These are phyloP conservation scores for Themeda triandra DNA, from an alignment of 176 grass and related monocot genomes.

Conservation along the genomic window DNA sequence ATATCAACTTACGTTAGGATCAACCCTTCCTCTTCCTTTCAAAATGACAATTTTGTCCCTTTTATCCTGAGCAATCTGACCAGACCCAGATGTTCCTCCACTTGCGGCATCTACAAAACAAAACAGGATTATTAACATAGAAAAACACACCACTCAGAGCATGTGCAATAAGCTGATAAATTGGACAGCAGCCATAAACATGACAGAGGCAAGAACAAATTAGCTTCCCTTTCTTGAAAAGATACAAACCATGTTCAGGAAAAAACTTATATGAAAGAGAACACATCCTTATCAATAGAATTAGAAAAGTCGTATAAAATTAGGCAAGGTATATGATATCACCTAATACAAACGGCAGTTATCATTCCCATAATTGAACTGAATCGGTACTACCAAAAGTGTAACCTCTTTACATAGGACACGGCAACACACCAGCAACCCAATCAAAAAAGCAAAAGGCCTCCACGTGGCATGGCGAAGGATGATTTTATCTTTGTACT, in stretches of 20 bases:
- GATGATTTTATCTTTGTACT: background rate
- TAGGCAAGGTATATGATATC: background rate
- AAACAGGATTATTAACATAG: conserved; percentile 9
- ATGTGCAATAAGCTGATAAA: conserved; percentile 1
- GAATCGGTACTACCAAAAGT: background rate
- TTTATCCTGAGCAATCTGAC: conserved; percentile 50
- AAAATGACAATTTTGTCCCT: conserved; percentile 81
- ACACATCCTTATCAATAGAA: background rate
- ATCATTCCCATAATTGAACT: background rate
- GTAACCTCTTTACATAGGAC: background rate
- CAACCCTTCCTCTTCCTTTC: conserved; percentile 74
- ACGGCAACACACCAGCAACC: background rate
- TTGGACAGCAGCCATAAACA: background rate
- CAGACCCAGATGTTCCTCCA: conserved; percentile 43
- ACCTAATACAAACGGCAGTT: background rate
- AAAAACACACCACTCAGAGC: background rate
- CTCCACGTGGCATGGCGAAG: background rate
- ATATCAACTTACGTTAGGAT: conserved; percentile 57
- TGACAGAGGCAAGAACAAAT: background rate
- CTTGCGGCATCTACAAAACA: conserved; percentile 45
- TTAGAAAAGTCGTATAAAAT: background rate
- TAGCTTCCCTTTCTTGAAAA: background rate
- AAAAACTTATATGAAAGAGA: background rate
- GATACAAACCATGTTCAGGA: background rate
- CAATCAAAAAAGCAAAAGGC: conserved; percentile 11